Evolutionary conservation across 2,329 filamentous ascomycete genomes (phyloP), one percentile per base, ranked within the genome.

Genomic region (Exophiala lecanii-corni): DNA sequence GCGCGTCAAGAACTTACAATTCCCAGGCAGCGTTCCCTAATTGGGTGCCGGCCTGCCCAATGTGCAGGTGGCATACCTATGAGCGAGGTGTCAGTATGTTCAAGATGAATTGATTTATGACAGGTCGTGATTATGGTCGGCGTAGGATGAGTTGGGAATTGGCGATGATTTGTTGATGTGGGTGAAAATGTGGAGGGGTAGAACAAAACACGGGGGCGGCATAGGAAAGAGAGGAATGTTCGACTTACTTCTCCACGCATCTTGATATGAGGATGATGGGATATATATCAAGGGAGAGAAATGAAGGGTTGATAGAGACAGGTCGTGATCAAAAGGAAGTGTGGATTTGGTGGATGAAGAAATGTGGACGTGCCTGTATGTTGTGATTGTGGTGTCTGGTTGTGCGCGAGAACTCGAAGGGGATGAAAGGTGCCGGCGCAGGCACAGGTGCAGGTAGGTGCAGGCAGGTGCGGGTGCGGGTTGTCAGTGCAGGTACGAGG

Each of bases 11-110:
- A 43, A 63, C 77, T 54, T 76, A 82, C 79, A 82, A 72, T 66
- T 83, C 79, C 79, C 79, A 83, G 56, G 79, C 79, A 59, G 74
- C 77, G 68, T 82, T 82, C 57, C 79, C 79, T 47, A 83, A 74
- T 71, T 83, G 79, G 42, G 71, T 74, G 63, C 79, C 79, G 64
- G 79, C 79, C 68, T 83, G 79, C 64, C 79, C 79, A 63, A 83
- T 79, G 62, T 82, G 79, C 57, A 83, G 67, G 65, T 83, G 79
- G 61, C 75, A 76, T 62, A 83, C 75, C 78, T 82, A 30, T 35
- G n/a, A 16, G 10, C 12, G 25, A 34, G 39, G 16, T 36, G 39
- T 51, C 31, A 52, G 47, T 37, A 50, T 21, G 26, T 35, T 35
- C 1, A 35, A 26, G 23, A 26, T 26, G 21, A 26, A 16, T 39